Evolutionary conservation across 306 rosid genomes (phyloP).

Genomic region (Gastrolobium villosum): DNA sequence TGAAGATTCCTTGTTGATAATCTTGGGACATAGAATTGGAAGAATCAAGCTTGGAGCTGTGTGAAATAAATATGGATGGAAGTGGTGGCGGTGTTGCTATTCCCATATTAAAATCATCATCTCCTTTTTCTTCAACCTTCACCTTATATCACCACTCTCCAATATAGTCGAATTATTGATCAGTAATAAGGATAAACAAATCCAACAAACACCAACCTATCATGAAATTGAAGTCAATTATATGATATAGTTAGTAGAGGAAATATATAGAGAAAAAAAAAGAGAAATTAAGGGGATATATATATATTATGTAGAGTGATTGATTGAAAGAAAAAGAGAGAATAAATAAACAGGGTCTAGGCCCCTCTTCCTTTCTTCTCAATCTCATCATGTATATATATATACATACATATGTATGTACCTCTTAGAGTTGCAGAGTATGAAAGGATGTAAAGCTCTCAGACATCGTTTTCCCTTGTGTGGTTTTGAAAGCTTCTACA

Average conservation of each 20-base stretch:
- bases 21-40: slow-evolving; percentile 93
- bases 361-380: slow-evolving; percentile 42
- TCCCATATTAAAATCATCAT: slow-evolving; percentile 70
- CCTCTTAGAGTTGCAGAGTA: slow-evolving; percentile 75
- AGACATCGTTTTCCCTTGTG: slow-evolving; percentile 84
- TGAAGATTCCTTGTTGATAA: slow-evolving; percentile 79
- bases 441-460: slow-evolving; percentile 78
- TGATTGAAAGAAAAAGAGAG: slow-evolving; percentile 38
- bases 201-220: no score
- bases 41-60: not conserved
- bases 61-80: slow-evolving; percentile 15
- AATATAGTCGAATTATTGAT: no score
- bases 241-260: no score
- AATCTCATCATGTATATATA: slow-evolving; percentile 24
- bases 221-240: no score
- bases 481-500: slow-evolving; percentile 74
- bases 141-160: not conserved
- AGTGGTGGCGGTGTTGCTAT: slow-evolving; percentile 58
- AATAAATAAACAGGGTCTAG: slow-evolving; percentile 10
- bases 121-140: slow-evolving; percentile 15
- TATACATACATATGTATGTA: slow-evolving; percentile 48
- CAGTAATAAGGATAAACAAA: no score
- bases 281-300: no score
- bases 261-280: no score
- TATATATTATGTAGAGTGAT: slow-evolving; percentile 1